Percentiles rank a stretch among this genome's conserved stretches.
Evolutionary conservation across 2,329 filamentous ascomycete species (phyloP).

Genomic region (Fusarium vanettenii): DNA sequence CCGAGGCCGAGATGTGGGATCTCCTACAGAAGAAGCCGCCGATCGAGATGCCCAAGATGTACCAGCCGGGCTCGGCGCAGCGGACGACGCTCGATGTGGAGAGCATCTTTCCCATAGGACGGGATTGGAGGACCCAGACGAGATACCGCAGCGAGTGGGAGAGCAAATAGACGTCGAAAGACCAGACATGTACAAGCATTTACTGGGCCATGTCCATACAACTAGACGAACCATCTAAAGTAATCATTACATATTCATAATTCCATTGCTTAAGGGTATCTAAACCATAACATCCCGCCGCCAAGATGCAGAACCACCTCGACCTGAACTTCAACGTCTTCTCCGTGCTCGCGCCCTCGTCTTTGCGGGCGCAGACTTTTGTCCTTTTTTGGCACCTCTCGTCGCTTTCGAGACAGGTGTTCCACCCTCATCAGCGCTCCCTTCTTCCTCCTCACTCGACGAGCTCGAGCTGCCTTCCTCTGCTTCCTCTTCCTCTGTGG

Average conservation of each 20-base stretch:
- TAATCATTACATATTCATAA: conserved; percentile 1
- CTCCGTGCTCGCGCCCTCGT: conserved; percentile 49
- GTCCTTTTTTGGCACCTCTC: conserved; percentile 50
- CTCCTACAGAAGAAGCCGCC: conserved; percentile 55
- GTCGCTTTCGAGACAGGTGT: conserved; percentile 53
- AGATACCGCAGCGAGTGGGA: conserved; percentile 59
- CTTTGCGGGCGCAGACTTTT: conserved; percentile 38
- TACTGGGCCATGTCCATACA: neutral
- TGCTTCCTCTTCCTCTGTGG: conserved; percentile 49
- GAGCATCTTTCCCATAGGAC: conserved; percentile 50
- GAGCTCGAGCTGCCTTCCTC: conserved; percentile 52
- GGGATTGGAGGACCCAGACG: conserved; percentile 54
- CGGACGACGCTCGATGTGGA: conserved; percentile 49
- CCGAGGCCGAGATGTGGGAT: conserved; percentile 60
- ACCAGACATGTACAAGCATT: neutral
- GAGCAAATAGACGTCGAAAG: conserved; percentile 9
- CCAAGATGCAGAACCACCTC: neutral
- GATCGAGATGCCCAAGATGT: conserved; percentile 46
- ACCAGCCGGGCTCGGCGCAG: conserved; percentile 43
- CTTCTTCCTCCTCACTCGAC: conserved; percentile 48
- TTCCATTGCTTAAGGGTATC: conserved; percentile 23
- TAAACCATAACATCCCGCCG: conserved; percentile 5
- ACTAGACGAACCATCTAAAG: neutral
- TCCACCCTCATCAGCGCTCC: conserved; percentile 51
- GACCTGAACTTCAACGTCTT: conserved; percentile 36